These are phyloP conservation scores for Podaxis mareebaensis DNA, from an alignment of 768 basidiomycete genomes.

Conservation along the genomic window DNA sequence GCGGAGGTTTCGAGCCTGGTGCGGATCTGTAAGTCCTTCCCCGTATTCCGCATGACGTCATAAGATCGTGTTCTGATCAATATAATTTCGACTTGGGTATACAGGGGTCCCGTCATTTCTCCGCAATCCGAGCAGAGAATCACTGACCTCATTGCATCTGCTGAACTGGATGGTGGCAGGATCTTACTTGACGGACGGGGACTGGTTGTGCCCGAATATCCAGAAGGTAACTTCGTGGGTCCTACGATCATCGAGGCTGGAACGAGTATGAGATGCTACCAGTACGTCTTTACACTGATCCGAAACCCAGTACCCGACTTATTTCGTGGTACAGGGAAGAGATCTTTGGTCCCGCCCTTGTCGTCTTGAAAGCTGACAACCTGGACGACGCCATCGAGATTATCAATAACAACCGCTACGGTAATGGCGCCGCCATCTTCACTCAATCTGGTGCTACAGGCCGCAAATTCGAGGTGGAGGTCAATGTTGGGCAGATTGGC, in stretches of 20 bases:
- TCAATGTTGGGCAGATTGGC: constrained; percentile 92
- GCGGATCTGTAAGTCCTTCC: constrained; percentile 66
- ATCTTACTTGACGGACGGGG: constrained; percentile 86
- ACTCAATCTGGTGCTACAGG: constrained; percentile 96
- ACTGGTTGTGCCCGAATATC: constrained; percentile 67
- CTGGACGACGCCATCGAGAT: constrained; percentile 89
- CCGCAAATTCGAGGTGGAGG: constrained; percentile 84
- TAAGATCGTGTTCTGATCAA: constrained; percentile 7
- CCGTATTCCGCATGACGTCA: neutral
- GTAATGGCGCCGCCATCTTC: constrained; percentile 95
- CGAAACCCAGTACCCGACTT: neutral
- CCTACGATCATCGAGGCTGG: constrained; percentile 86
- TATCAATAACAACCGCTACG: constrained; percentile 88
- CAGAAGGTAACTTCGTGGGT: constrained; percentile 91
- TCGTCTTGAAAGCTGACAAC: constrained; percentile 75
- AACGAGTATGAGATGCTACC: constrained; percentile 85
- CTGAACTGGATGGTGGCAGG: constrained; percentile 77
- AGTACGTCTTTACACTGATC: constrained; percentile 46
- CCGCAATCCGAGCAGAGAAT: constrained; percentile 81
- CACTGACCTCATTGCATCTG: constrained; percentile 70
- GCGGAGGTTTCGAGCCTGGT: constrained; percentile 86
- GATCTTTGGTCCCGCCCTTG: constrained; percentile 91
- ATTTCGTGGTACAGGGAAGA: constrained; percentile 61
- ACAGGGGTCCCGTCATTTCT: constrained; percentile 78
- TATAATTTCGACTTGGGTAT: neutral